A percentile compares a stretch with the other conserved stretches of the same genome.
These are phyloP conservation scores for Ustilago trichophora DNA, from an alignment of 1,284 basidiomycete species.

Conservation along the genomic window DNA sequence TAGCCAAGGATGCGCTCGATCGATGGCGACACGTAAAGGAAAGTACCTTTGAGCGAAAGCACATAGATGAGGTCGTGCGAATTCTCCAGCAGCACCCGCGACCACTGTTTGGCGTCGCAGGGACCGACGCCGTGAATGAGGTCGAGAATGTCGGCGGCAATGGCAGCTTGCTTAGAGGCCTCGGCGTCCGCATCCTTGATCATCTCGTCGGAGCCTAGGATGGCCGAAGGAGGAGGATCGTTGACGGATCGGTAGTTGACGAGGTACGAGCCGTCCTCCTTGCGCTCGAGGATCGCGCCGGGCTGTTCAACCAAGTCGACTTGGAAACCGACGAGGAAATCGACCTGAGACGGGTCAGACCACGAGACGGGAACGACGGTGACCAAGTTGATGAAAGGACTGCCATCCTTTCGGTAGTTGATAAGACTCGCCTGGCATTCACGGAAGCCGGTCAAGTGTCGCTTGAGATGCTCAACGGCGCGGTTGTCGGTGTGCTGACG, in stretches of 20 bases:
- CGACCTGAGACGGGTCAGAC: constrained; percentile 76
- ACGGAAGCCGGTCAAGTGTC: constrained; percentile 35
- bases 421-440: constrained; percentile 82
- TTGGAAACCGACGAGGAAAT: constrained; percentile 87
- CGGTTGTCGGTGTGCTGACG: constrained; percentile 76
- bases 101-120: constrained; percentile 55
- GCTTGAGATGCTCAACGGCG: constrained; percentile 72
- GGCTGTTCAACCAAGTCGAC: constrained; percentile 85
- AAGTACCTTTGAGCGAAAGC: constrained; percentile 88
- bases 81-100: constrained; percentile 55
- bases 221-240: constrained; percentile 38
- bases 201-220: constrained; percentile 28
- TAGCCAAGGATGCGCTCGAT: constrained; percentile 60
- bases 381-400: constrained; percentile 74
- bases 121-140: constrained; percentile 44
- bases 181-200: constrained; percentile 41
- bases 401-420: constrained; percentile 86
- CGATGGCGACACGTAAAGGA: constrained; percentile 83
- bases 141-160: constrained; percentile 46
- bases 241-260: constrained; percentile 59
- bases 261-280: constrained; percentile 55
- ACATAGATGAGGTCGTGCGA: constrained; percentile 82
- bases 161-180: constrained; percentile 40
- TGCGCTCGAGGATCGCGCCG: constrained; percentile 75
- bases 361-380: constrained; percentile 62